Evolutionary conservation across 2,329 filamentous ascomycete species (phyloP).

Genomic region (Dissoconium aciculare): DNA sequence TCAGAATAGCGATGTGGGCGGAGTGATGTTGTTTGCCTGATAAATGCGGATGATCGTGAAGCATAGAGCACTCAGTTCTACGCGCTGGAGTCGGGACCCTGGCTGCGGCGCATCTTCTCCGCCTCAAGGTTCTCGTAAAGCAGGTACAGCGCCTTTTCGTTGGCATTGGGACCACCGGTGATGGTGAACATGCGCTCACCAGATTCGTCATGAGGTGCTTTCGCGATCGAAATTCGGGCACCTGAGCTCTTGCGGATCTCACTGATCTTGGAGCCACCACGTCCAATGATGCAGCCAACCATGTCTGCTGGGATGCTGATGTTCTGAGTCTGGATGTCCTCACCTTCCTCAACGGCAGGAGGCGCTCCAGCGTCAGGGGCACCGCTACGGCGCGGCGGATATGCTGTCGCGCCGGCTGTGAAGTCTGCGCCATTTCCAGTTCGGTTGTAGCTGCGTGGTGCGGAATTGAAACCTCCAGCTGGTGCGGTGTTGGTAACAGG

Average conservation of each 20-base stretch:
- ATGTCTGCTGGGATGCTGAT: conserved; percentile 99
- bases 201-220: conserved; percentile 90
- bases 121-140: conserved; percentile 98
- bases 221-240: conserved; percentile 93
- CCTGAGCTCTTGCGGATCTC: conserved; percentile 96
- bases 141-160: conserved; percentile 89
- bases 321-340: conserved; percentile 97
- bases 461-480: conserved; percentile 34
- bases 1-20: too few species aligned
- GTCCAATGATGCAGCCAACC: conserved; percentile 98
- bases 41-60: too few species aligned
- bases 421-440: conserved; percentile 97
- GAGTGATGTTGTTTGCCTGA: too few species aligned
- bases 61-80: too few species aligned
- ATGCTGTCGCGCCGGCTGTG: conserved; percentile 54
- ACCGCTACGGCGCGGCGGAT: conserved; percentile 52
- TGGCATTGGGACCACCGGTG: conserved; percentile 83
- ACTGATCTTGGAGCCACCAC: conserved; percentile 90
- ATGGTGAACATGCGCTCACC: conserved; percentile 99
- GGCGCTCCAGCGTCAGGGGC: conserved; percentile 68
- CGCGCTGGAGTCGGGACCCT: conserved; percentile 38
- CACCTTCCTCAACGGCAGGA: conserved; percentile 86
- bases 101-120: conserved; percentile 95
- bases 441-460: conserved; percentile 59
- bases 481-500: conserved; percentile 35